Evolutionary conservation across 2,329 filamentous ascomycete species (phyloP).

Genomic region (Pseudonectria foliicola): DNA sequence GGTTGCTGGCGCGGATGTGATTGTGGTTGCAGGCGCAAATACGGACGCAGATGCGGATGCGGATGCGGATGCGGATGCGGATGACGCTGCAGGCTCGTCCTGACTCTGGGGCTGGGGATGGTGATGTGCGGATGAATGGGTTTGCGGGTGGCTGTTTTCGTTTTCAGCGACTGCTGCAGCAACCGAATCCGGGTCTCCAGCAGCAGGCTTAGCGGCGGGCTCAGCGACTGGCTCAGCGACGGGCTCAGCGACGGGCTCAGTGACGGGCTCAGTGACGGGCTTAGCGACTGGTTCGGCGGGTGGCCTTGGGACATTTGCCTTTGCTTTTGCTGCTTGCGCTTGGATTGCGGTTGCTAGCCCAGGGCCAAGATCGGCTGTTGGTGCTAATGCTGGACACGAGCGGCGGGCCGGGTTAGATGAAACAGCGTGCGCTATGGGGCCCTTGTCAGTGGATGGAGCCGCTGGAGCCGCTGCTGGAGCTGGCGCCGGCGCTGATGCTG

Average conservation of each 20-base stretch:
- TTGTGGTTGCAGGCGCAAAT: not conserved
- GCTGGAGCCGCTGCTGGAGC: slow-evolving; percentile 12
- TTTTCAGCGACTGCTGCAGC: slow-evolving; percentile 8
- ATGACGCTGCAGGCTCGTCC: slow-evolving; percentile 8
- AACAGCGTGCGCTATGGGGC: slow-evolving; percentile 4
- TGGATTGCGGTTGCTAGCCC: slow-evolving; percentile 10
- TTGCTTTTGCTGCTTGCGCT: slow-evolving; percentile 11
- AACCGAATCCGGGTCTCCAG: slow-evolving; percentile 13
- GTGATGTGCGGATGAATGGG: slow-evolving; percentile 5
- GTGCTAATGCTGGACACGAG: slow-evolving; percentile 9
- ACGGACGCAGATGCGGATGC: slow-evolving; percentile 6
- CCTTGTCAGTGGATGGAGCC: not conserved
- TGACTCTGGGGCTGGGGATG: slow-evolving; percentile 20
- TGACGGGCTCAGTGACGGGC: slow-evolving; percentile 2
- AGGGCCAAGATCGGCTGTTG: slow-evolving; percentile 15
- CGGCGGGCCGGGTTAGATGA: slow-evolving; percentile 22
- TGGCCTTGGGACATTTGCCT: too few relatives aligned
- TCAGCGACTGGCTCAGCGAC: slow-evolving; percentile 1
- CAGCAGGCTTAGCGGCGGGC: slow-evolving; percentile 6
- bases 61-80: slow-evolving; percentile 7
- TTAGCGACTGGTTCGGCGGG: slow-evolving; percentile 7
- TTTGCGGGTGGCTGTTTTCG: slow-evolving; percentile 18
- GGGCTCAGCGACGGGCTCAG: slow-evolving; percentile 11
- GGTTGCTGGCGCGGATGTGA: too few relatives aligned
- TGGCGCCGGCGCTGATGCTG: slow-evolving; percentile 10